These are phyloP conservation scores for Croton laevigatus DNA, from an alignment of 441 rosid genomes.

Conservation along the genomic window DNA sequence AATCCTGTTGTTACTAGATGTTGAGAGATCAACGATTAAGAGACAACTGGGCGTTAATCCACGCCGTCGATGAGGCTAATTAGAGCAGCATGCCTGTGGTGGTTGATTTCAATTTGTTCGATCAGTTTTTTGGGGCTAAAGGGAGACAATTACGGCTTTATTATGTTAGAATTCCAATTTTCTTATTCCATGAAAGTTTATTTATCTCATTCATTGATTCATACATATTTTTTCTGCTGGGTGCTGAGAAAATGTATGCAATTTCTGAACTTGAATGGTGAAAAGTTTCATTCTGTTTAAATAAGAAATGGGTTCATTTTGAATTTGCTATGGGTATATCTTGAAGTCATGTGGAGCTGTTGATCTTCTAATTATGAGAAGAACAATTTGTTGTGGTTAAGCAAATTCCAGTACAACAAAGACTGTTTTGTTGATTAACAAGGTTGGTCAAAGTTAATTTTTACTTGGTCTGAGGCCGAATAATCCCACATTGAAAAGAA, in stretches of 20 bases:
- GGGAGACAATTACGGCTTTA: constrained; percentile 91
- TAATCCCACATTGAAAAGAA: too few species aligned
- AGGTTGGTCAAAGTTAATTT: too few species aligned
- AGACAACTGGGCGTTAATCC: constrained; percentile 89
- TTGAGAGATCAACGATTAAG: constrained; percentile 83
- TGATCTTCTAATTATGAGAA: too few species aligned
- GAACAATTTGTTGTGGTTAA: too few species aligned
- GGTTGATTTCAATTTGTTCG: constrained; percentile 83
- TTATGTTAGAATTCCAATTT: constrained; percentile 78
- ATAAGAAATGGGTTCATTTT: background rate
- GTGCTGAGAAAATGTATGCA: background rate
- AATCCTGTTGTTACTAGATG: constrained; percentile 98
- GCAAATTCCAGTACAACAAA: too few species aligned
- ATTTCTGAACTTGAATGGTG: background rate
- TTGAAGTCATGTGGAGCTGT: too few species aligned
- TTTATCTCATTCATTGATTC: background rate
- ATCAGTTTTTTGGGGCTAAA: constrained; percentile 74
- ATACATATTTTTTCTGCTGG: background rate
- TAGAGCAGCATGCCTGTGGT: constrained; percentile 72
- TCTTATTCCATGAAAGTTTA: constrained; percentile 58
- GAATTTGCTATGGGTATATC: background rate
- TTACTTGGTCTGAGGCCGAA: too few species aligned
- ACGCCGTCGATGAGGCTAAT: constrained; percentile 84
- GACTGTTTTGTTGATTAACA: too few species aligned
- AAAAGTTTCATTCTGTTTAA: background rate